Evolutionary conservation across 2,329 filamentous ascomycete genomes (phyloP).

Genomic region (Arachnomyces sp.): DNA sequence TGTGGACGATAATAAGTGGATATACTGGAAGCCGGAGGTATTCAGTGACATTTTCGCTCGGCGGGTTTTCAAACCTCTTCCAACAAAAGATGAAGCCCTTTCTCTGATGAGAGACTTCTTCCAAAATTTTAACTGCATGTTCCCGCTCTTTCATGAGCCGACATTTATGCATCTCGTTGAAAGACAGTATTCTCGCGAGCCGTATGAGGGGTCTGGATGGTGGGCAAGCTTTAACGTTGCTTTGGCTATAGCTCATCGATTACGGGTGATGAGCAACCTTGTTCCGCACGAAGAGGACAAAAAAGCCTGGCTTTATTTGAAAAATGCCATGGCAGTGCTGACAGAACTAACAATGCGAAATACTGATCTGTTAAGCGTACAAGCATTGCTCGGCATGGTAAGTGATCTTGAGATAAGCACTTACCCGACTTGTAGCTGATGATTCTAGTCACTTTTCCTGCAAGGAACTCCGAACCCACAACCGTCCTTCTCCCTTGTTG

Average conservation of each 20-base stretch:
- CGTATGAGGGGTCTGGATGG: slow-evolving; percentile 93
- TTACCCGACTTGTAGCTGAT: neutral
- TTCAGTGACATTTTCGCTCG: slow-evolving; percentile 88
- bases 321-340: slow-evolving; percentile 92
- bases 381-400: slow-evolving; percentile 84
- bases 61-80: slow-evolving; percentile 73
- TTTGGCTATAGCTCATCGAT: slow-evolving; percentile 82
- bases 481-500: slow-evolving; percentile 82
- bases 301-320: slow-evolving; percentile 90
- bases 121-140: slow-evolving; percentile 98
- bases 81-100: slow-evolving; percentile 76
- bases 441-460: slow-evolving; percentile 67
- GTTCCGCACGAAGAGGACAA: slow-evolving; percentile 86
- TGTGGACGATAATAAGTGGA: slow-evolving; percentile 90
- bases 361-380: slow-evolving; percentile 88
- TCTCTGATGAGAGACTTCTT: slow-evolving; percentile 91
- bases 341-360: slow-evolving; percentile 92
- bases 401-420: slow-evolving; percentile 14
- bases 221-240: slow-evolving; percentile 96
- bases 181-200: slow-evolving; percentile 83
- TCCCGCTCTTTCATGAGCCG: slow-evolving; percentile 92
- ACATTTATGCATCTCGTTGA: slow-evolving; percentile 98
- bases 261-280: slow-evolving; percentile 92
- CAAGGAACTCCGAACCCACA: slow-evolving; percentile 96
- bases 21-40: slow-evolving; percentile 96